These are phyloP conservation scores for Furcasterigmium sp. DNA, from an alignment of 2,329 filamentous ascomycete species.

Conservation along the genomic window DNA sequence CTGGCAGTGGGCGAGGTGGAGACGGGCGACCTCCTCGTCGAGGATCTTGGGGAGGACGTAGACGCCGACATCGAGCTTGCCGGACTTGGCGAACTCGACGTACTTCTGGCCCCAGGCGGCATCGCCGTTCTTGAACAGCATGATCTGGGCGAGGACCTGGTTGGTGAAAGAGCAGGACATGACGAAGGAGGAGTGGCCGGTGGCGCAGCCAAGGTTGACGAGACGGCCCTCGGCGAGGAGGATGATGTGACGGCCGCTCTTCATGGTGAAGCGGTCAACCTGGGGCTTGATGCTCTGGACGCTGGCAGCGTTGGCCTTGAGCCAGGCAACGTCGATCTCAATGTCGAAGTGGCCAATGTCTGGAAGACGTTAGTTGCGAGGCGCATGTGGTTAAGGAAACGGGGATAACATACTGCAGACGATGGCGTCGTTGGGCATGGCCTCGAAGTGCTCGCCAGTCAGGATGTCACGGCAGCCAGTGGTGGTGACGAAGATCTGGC, in stretches of 20 bases:
- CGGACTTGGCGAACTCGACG: constrained; percentile 88
- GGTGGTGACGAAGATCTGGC: constrained; percentile 99
- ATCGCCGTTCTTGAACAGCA: constrained; percentile 92
- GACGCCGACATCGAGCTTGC: constrained; percentile 87
- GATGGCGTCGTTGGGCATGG: constrained; percentile 95
- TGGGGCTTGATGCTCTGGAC: constrained; percentile 99
- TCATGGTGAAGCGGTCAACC: constrained; percentile 96
- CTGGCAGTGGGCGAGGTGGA: constrained; percentile 91
- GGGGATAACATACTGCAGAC: constrained; percentile 72
- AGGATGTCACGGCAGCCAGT: constrained; percentile 99
- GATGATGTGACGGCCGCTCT: constrained; percentile 93
- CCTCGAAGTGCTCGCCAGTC: constrained; percentile 84
- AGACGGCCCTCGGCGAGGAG: constrained; percentile 97
- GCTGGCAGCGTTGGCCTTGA: constrained; percentile 92
- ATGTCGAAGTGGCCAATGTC: constrained; percentile 99
- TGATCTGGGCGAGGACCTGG: constrained; percentile 99
- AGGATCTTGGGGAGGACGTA: constrained; percentile 98
- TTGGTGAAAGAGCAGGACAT: constrained; percentile 99
- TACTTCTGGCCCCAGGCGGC: constrained; percentile 88
- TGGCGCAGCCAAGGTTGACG: constrained; percentile 98
- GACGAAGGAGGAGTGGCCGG: constrained; percentile 98
- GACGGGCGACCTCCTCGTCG: constrained; percentile 94
- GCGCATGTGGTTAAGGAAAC: neutral
- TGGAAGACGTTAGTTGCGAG: constrained; percentile 22
- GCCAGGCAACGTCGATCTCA: constrained; percentile 99